phyloP scores from a whole-genome alignment of 495 filamentous ascomycete genomes.

The Podospora pseudopauciseta region DNA sequence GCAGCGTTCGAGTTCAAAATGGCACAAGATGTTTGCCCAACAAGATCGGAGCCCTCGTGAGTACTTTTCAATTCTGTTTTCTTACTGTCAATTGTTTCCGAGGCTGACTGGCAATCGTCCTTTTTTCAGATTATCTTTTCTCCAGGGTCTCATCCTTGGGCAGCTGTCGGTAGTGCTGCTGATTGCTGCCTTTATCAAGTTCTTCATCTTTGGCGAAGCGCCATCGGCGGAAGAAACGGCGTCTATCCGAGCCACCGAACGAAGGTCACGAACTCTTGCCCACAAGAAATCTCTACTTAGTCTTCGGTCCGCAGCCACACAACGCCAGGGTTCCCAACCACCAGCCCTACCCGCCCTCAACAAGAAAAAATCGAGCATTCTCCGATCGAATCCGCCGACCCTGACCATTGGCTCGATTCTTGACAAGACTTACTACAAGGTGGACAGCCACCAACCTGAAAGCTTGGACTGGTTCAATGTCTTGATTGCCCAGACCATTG shows the following conservation, averaged over 20 bases:
- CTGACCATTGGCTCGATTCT: slow-evolving; percentile 85
- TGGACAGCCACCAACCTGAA: slow-evolving; percentile 94
- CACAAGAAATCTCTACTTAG: slow-evolving; percentile 65
- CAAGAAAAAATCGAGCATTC: slow-evolving; percentile 71
- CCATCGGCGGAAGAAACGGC: slow-evolving; percentile 74
- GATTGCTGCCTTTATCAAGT: slow-evolving; percentile 94
- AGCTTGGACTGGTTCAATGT: slow-evolving; percentile 99
- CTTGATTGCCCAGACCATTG: slow-evolving; percentile 91
- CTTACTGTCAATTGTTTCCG: neutral
- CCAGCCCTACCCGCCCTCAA: slow-evolving; percentile 47
- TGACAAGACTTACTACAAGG: slow-evolving; percentile 96
- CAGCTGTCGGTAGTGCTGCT: slow-evolving; percentile 88
- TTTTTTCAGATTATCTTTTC: slow-evolving; percentile 71
- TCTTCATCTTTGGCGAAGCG: slow-evolving; percentile 98
- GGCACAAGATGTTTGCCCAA: slow-evolving; percentile 41
- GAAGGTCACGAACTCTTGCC: slow-evolving; percentile 59
- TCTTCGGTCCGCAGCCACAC: slow-evolving; percentile 31
- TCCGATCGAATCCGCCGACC: slow-evolving; percentile 58
- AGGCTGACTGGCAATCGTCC: slow-evolving; percentile 7
- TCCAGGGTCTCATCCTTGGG: slow-evolving; percentile 87
- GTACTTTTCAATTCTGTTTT: slow-evolving; percentile 11
- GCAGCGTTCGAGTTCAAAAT: slow-evolving; percentile 16
- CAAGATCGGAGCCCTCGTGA: slow-evolving; percentile 47
- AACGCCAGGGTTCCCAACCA: slow-evolving; percentile 34
- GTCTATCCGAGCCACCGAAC: slow-evolving; percentile 62